Percentiles rank a stretch among this genome's conserved stretches.
phyloP scores from a whole-genome alignment of 2,329 filamentous ascomycete genomes.

The Blastomyces gilchristii region DNA sequence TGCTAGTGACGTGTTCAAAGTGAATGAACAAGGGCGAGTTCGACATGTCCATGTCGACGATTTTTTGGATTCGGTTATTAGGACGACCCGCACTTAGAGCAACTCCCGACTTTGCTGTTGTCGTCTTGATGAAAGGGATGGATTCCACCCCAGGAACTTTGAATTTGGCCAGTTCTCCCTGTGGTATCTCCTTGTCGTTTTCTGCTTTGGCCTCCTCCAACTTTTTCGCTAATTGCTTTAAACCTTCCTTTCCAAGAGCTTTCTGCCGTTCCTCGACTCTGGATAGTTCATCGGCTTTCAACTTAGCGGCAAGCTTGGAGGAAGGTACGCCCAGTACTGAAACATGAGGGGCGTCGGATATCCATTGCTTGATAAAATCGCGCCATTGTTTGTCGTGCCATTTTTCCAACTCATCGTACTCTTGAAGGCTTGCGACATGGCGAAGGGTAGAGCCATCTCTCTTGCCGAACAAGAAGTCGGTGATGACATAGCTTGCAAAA shows the following conservation, averaged over 20 bases:
- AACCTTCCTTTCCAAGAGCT: slow-evolving; percentile 68
- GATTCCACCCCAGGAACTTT: slow-evolving; percentile 75
- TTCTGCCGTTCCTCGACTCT: slow-evolving; percentile 70
- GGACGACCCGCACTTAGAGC: slow-evolving; percentile 60
- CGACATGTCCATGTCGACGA: slow-evolving; percentile 59
- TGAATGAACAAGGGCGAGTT: slow-evolving; percentile 80
- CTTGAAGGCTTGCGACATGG: slow-evolving; percentile 44
- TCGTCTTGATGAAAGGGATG: slow-evolving; percentile 87
- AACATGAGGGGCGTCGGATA: slow-evolving; percentile 74
- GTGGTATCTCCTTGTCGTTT: slow-evolving; percentile 80
- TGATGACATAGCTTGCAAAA: slow-evolving; percentile 77
- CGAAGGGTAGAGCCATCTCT: slow-evolving; percentile 68
- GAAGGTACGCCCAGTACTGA: slow-evolving; percentile 85
- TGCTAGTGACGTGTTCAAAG: slow-evolving; percentile 87
- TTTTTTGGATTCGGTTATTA: slow-evolving; percentile 60
- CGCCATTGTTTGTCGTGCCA: slow-evolving; percentile 85
- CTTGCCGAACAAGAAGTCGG: slow-evolving; percentile 81
- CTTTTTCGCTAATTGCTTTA: slow-evolving; percentile 62
- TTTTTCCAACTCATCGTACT: slow-evolving; percentile 57
- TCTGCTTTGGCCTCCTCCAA: slow-evolving; percentile 75
- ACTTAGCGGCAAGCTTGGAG: slow-evolving; percentile 61
- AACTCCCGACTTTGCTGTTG: slow-evolving; percentile 69
- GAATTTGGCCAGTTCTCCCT: slow-evolving; percentile 69
- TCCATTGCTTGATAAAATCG: slow-evolving; percentile 69
- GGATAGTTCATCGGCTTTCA: slow-evolving; percentile 70